Evolutionary conservation across 2,329 filamentous ascomycete species (phyloP).

Genomic region (Colletotrichum sansevieriae): DNA sequence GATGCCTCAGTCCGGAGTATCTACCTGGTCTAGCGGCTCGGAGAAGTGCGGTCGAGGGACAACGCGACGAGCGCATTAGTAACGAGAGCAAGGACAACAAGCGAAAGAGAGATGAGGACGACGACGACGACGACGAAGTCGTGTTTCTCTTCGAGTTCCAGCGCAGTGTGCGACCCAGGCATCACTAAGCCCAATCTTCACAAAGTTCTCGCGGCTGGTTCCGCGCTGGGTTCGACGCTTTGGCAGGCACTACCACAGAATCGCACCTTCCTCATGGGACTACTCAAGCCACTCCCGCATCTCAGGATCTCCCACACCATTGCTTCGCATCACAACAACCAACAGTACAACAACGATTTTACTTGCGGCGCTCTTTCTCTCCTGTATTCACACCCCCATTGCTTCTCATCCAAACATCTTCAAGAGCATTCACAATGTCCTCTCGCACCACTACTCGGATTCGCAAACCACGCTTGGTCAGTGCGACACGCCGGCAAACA

Average conservation of each 20-base stretch:
- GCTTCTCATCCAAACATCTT: not conserved
- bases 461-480: slow-evolving; percentile 4
- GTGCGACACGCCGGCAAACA: slow-evolving; percentile 1
- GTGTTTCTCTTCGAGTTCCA: slow-evolving; percentile 24
- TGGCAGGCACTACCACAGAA: slow-evolving; percentile 14
- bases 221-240: slow-evolving; percentile 4
- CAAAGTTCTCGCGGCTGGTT: slow-evolving; percentile 9
- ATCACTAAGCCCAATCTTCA: not conserved
- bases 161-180: slow-evolving; percentile 8
- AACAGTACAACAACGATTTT: too few species aligned
- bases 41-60: not conserved
- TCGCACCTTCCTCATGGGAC: slow-evolving; percentile 14
- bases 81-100: slow-evolving; percentile 1
- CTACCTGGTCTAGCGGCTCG: not conserved
- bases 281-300: not conserved
- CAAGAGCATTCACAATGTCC: not conserved
- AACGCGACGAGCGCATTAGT: not conserved
- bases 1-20: not conserved
- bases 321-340: not conserved
- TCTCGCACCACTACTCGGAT: not conserved
- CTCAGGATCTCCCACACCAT: not conserved
- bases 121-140: slow-evolving; percentile 9
- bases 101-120: slow-evolving; percentile 24
- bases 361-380: not conserved
- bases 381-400: not conserved